These are phyloP conservation scores for Fusarium illudens DNA, from an alignment of 2,329 filamentous ascomycete species.

Conservation along the genomic window DNA sequence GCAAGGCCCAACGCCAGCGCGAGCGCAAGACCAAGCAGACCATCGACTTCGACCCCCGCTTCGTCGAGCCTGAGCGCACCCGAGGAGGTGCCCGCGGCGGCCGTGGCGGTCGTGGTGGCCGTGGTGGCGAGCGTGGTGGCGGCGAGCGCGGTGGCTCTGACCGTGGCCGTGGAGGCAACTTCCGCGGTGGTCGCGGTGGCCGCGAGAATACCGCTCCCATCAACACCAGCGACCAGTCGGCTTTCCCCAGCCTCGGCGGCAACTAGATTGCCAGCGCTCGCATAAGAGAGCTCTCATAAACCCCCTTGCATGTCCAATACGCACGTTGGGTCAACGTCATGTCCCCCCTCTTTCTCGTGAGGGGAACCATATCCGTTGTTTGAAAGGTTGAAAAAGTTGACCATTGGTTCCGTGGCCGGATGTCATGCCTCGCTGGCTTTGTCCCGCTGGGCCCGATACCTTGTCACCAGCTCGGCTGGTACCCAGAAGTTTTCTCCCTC, in stretches of 20 bases:
- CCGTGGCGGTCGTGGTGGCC: slow-evolving; percentile 52
- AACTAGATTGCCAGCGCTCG: slow-evolving; percentile 49
- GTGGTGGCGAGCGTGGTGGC: slow-evolving; percentile 56
- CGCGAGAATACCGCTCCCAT: slow-evolving; percentile 50
- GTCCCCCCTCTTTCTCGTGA: slow-evolving; percentile 22
- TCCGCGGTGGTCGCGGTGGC: slow-evolving; percentile 39
- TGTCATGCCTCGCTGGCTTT: slow-evolving; percentile 22
- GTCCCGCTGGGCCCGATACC: slow-evolving; percentile 28
- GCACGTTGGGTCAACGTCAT: slow-evolving; percentile 38
- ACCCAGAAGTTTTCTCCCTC: slow-evolving; percentile 41
- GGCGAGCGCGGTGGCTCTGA: slow-evolving; percentile 52
- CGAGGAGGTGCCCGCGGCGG: slow-evolving; percentile 61
- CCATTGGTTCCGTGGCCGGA: slow-evolving; percentile 43
- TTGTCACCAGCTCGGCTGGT: slow-evolving; percentile 41
- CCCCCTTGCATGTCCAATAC: slow-evolving; percentile 26
- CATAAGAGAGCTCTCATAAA: slow-evolving; percentile 24
- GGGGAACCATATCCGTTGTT: slow-evolving; percentile 41
- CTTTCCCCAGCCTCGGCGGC: slow-evolving; percentile 69
- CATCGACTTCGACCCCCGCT: slow-evolving; percentile 88
- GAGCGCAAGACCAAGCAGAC: slow-evolving; percentile 92
- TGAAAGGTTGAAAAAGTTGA: slow-evolving; percentile 46
- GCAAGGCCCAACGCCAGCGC: slow-evolving; percentile 86
- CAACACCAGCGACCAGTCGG: slow-evolving; percentile 66
- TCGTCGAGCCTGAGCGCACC: slow-evolving; percentile 72
- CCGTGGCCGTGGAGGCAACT: slow-evolving; percentile 46